These are phyloP conservation scores for Debaryomyces subglobosus DNA, from an alignment of 1,139 yeast genomes.

Conservation along the genomic window DNA sequence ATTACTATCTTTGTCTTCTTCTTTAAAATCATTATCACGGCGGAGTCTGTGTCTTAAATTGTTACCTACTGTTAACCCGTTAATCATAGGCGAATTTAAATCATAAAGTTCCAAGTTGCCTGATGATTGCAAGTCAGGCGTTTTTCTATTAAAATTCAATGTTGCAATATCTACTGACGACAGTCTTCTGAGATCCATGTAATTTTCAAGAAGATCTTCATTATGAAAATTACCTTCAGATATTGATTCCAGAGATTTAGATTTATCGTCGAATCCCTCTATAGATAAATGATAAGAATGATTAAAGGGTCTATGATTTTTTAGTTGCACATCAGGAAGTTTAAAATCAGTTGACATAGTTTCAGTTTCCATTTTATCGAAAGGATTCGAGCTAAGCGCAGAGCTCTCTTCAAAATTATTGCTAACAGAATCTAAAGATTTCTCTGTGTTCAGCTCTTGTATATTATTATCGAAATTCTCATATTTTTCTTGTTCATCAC, in stretches of 20 bases:
- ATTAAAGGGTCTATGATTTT: conserved; percentile 21
- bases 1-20: neutral
- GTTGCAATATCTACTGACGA: conserved; percentile 17
- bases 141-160: conserved; percentile 4
- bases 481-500: conserved; percentile 14
- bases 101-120: conserved; percentile 31
- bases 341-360: conserved; percentile 5
- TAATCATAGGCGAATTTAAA: conserved; percentile 38
- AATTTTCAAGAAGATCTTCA: conserved; percentile 39
- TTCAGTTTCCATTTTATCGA: conserved; percentile 6
- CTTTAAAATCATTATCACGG: conserved; percentile 6
- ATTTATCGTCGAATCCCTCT: conserved; percentile 21
- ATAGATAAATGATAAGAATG: conserved; percentile 37
- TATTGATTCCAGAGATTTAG: conserved; percentile 3
- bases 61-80: conserved; percentile 41
- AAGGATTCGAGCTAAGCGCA: conserved; percentile 2
- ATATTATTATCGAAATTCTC: neutral
- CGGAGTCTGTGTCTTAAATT: conserved; percentile 26
- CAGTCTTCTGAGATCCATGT: conserved; percentile 29
- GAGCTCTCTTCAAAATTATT: conserved; percentile 5
- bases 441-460: neutral
- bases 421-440: neutral
- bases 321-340: neutral
- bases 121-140: conserved; percentile 14
- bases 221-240: conserved; percentile 14